These are phyloP conservation scores for Zoysia pacifica DNA, from an alignment of 176 grass and related monocot species.

Conservation along the genomic window DNA sequence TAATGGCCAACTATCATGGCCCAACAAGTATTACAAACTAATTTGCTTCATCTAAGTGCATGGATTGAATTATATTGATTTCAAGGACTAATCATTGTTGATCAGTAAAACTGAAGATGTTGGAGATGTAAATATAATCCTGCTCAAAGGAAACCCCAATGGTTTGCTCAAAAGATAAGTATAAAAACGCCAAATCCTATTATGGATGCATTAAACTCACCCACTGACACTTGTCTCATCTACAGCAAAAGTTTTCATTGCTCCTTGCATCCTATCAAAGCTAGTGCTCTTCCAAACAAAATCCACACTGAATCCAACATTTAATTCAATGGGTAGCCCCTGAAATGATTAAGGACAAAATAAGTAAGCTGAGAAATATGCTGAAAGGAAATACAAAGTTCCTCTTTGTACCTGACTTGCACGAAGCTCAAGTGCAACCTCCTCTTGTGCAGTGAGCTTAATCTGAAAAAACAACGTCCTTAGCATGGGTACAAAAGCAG, in stretches of 20 bases:
- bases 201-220: constrained; percentile 56
- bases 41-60: neutral
- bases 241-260: constrained; percentile 98
- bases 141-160: neutral
- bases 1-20: neutral
- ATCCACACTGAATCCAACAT: constrained; percentile 92
- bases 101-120: constrained; percentile 7
- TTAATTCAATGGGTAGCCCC: constrained; percentile 92
- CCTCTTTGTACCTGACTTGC: constrained; percentile 67
- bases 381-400: constrained; percentile 21
- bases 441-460: constrained; percentile 97
- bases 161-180: neutral
- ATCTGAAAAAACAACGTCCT: constrained; percentile 59
- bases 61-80: neutral
- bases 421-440: constrained; percentile 98
- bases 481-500: constrained; percentile 33
- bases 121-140: neutral
- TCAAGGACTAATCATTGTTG: neutral
- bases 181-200: neutral
- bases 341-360: constrained; percentile 43
- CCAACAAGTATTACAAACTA: neutral
- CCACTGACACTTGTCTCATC: constrained; percentile 99
- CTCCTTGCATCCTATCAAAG: constrained; percentile 99
- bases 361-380: constrained; percentile 2
- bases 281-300: constrained; percentile 99